Conservation (phyloP, 257 asterid genomes). For the Solanum sejunctum region DNA sequence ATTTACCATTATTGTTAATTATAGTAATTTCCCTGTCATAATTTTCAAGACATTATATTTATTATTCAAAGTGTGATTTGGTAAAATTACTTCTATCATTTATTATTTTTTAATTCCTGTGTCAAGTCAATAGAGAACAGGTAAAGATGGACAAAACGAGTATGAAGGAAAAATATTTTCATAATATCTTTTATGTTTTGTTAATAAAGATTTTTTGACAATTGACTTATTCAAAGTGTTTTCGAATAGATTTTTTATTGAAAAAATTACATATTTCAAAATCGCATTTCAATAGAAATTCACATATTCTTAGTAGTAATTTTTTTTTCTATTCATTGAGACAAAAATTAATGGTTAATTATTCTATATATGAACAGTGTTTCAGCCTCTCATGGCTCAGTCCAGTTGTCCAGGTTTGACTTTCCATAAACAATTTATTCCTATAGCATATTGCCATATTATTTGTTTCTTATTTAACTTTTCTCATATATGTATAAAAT, state of each 20-base stretch:
- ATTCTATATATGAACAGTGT: not conserved
- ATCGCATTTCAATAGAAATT: not conserved
- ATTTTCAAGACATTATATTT: too few relatives aligned
- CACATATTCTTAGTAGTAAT: not conserved
- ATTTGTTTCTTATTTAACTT: too few relatives aligned
- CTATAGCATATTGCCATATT: not conserved
- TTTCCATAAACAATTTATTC: not conserved
- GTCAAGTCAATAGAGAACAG: too few relatives aligned
- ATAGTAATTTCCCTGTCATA: too few relatives aligned
- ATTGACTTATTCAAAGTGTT: not conserved
- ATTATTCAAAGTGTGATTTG: too few relatives aligned
- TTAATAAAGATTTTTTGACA: not conserved
- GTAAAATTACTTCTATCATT: too few relatives aligned
- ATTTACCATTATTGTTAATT: too few relatives aligned
- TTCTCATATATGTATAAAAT: not conserved
- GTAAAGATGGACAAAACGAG: too few relatives aligned
- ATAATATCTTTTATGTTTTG: not conserved
- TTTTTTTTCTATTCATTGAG: not conserved
- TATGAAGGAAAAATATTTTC: not conserved
- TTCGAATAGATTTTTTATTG: not conserved
- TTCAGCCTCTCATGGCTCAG: not conserved
- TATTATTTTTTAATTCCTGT: too few relatives aligned
- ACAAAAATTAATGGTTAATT: not conserved
- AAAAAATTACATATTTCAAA: not conserved
- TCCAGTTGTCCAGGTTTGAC: not conserved